Base-by-base conservation (phyloP, 2,329 filamentous ascomycete species). In the Xylariaceae sp. region DNA sequence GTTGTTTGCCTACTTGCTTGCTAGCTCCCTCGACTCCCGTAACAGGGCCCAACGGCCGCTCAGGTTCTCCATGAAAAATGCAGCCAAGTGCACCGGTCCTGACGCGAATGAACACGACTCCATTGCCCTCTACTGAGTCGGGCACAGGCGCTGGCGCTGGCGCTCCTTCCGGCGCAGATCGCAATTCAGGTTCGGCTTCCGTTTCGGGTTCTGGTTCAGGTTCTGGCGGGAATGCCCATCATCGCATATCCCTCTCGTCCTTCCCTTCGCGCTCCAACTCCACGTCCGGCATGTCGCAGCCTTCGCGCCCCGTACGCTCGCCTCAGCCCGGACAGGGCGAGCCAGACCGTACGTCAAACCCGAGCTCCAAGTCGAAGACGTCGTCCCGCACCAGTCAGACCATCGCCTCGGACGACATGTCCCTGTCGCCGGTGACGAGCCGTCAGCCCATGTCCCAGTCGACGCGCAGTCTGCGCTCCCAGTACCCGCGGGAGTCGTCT, bases 401-500 rank as follows among this genome's bases (percentile, higher is more conserved):
- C 64, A 82, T 78, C 37, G 74, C 78, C 23, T 82, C 82, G 62
- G 78, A 88, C 69, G 77, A 88, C 74, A 80, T 87, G 66, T 81
- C 84, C 47, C 71, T 89, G 61, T 80, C 82, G 62, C 76, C 74
- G 62, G 73, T 80, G 59, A 75, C 79, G 65, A 74, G 80, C 73
- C 67, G 79, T 71, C 75, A 84, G 71, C 74, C 80, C 61, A 75
- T 80, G 63, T 76, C 78, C 42, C 78, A 79, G 57, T 79, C 80
- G 4, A 74, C 76, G 15, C 80, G 82, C 67, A 85, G 81, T 70
- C 75, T 88, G 70, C 87, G 85, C 58, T 89, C 89, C 17, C 89
- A 92, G 69, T 92, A 92, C 70, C 89, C 89, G 13, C 80, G 85
- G n/a, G 81, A 87, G 58, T 83, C 85, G 9, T 78, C 80, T 4